Conservation (phyloP, 2,329 filamentous ascomycete species). For the Cordyceps tenuipes region DNA sequence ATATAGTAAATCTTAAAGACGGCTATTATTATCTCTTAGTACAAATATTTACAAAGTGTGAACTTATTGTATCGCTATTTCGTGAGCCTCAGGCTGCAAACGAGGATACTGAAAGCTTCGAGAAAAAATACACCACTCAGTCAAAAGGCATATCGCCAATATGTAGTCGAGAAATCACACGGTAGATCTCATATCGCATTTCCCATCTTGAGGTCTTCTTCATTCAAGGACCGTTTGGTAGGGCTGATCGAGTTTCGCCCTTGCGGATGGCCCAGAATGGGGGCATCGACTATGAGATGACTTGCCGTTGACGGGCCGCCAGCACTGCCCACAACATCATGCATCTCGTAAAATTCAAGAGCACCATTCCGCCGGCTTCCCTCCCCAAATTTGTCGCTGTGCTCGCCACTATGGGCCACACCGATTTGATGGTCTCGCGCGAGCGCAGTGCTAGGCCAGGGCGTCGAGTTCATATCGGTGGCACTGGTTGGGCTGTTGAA, state of each 20-base stretch:
- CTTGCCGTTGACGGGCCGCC: conserved; percentile 13
- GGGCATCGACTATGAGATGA: conserved; percentile 22
- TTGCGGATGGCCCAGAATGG: conserved; percentile 38
- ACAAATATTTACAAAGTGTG: not conserved
- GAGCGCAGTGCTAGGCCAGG: conserved; percentile 27
- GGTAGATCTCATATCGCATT: not conserved
- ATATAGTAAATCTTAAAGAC: no score
- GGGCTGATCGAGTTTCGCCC: conserved; percentile 27
- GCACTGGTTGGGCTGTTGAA: conserved; percentile 50
- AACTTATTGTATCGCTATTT: not conserved
- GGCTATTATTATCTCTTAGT: no score
- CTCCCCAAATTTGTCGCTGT: conserved; percentile 13
- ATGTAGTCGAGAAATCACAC: not conserved
- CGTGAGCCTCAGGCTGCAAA: no score
- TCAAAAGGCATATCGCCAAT: not conserved
- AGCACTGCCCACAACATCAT: conserved; percentile 32
- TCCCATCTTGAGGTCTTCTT: conserved; percentile 10
- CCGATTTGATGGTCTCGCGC: conserved; percentile 30
- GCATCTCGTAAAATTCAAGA: conserved; percentile 41
- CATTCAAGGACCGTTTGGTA: conserved; percentile 15
- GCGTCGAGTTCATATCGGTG: conserved; percentile 25
- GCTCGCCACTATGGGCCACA: conserved; percentile 31
- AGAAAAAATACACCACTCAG: not conserved
- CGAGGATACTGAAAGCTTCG: not conserved
- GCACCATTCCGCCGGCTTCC: conserved; percentile 35